Base-by-base conservation (phyloP, 2,329 filamentous ascomycete genomes). In the Lasiodiplodia theobromae region DNA sequence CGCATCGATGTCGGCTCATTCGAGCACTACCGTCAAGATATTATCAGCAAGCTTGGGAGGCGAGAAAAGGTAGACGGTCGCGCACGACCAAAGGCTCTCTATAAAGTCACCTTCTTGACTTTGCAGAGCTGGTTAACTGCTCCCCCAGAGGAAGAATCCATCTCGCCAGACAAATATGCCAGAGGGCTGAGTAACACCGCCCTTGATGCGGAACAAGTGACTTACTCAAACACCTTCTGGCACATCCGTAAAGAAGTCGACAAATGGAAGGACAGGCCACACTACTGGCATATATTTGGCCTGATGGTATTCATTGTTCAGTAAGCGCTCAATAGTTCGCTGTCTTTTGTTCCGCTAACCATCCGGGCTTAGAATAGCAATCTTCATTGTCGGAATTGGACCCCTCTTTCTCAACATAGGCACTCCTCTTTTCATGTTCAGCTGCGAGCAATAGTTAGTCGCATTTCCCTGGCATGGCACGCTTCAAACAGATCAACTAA, bases 391-490 rank as follows among this genome's bases (percentile, higher is more conserved):
- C 4, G 56, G 56, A 18, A 37, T 60, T 25, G 37, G n/a, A 1
- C 56, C 56, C 5, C 56, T 60, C 3, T 60, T 60, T 6, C 37
- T 60, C 21, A 60, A 60, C n/a, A 21, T 23, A 11, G 56, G 56
- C 21, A 60, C 56, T 18, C 56, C 56, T 10, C 56, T 60, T 18
- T 60, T 60, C 37, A 60, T 60, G 56, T 60, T 60, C 37, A 60
- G 56, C 12, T 60, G 56, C 16, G 38, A 47, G 3, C 38, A 60
- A n/a, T 28, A 40, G 56, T 60, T 10, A 60, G 56, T 28, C 2
- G 7, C 5, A 44, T 25, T 14, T 8, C 44, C 21, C 3, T 4
- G 44, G 7, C 7, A 47, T 11, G 2, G 7, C 3, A 1, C 14
- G 3, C 12, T 11, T 11, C 6, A 11, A 18, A 10, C 18, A 8